These are phyloP conservation scores for Fusarium paranaense DNA, from an alignment of 2,329 filamentous ascomycete species.

Conservation along the genomic window DNA sequence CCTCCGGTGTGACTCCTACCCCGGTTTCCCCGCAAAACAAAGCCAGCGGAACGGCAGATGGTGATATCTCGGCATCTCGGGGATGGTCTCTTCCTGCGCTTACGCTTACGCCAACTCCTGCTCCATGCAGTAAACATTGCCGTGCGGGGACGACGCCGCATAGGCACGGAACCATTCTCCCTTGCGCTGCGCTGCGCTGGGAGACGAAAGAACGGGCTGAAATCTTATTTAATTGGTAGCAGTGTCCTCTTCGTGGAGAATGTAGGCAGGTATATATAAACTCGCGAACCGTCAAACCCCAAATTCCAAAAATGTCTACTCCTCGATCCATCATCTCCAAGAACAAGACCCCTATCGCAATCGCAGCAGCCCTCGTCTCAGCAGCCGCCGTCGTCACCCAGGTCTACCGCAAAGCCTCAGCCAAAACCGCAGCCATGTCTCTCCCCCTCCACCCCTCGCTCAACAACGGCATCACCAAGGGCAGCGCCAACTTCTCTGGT, in stretches of 20 bases:
- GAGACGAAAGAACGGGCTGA: neutral
- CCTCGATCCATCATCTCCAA: conserved; percentile 28
- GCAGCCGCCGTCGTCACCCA: conserved; percentile 37
- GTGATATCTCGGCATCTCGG: conserved; percentile 46
- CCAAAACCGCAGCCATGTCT: conserved; percentile 32
- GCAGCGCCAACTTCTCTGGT: conserved; percentile 65
- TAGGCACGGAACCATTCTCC: neutral
- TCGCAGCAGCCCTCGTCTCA: conserved; percentile 38
- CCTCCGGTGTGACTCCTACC: conserved; percentile 7
- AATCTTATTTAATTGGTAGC: conserved; percentile 17
- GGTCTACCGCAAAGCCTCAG: conserved; percentile 24
- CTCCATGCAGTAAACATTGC: conserved; percentile 29
- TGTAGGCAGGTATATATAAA: neutral
- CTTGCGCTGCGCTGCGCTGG: neutral
- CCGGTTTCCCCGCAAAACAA: conserved; percentile 32
- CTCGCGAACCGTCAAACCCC: neutral
- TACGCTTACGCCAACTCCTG: conserved; percentile 18
- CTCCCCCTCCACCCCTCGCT: conserved; percentile 68
- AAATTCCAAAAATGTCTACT: conserved; percentile 21
- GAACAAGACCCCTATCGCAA: conserved; percentile 34
- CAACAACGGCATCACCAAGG: conserved; percentile 71
- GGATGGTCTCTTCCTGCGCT: conserved; percentile 7
- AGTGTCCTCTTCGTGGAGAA: neutral
- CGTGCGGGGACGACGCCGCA: neutral
- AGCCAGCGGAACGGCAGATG: conserved; percentile 7